These are phyloP conservation scores for Phytophthora meadii DNA, from an alignment of 352 stramenopile species.

Conservation along the genomic window DNA sequence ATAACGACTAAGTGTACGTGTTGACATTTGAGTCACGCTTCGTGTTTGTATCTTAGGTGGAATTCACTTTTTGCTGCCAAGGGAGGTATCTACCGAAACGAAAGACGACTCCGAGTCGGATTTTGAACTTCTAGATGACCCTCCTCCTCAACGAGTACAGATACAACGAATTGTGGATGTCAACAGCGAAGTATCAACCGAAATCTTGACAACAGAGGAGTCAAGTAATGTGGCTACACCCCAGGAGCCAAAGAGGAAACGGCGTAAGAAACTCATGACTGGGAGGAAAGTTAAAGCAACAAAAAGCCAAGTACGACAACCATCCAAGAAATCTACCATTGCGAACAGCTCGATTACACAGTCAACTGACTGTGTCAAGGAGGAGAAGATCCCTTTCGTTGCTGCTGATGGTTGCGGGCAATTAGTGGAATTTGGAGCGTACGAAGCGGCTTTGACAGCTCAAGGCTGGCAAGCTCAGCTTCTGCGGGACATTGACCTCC, in stretches of 20 bases:
- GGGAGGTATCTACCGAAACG: slow-evolving; percentile 16
- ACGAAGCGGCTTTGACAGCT: slow-evolving; percentile 28
- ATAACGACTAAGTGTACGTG: neutral
- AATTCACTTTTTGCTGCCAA: slow-evolving; percentile 21
- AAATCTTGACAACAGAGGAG: neutral
- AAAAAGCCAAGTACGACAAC: slow-evolving; percentile 6
- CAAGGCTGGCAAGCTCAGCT: slow-evolving; percentile 28
- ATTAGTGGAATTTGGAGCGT: slow-evolving; percentile 23
- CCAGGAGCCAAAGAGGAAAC: slow-evolving; percentile 19
- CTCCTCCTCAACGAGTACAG: neutral
- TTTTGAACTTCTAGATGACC: slow-evolving; percentile 9
- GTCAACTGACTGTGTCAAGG: neutral
- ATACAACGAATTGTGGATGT: too few species aligned
- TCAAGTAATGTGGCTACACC: neutral
- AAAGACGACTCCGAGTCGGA: slow-evolving; percentile 9
- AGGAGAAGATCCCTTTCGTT: slow-evolving; percentile 21
- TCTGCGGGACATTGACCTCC: slow-evolving; percentile 32
- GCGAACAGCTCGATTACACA: neutral
- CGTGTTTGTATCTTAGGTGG: slow-evolving; percentile 9
- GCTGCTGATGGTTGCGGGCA: slow-evolving; percentile 16
- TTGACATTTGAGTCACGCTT: neutral
- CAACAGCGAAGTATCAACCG: neutral
- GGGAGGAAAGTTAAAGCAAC: slow-evolving; percentile 6
- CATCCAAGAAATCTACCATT: slow-evolving; percentile 1
- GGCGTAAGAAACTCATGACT: slow-evolving; percentile 24